A percentile compares a stretch with the other conserved stretches of the same genome.
phyloP scores from a whole-genome alignment of 331 rosid species.

The Malus hybrid region DNA sequence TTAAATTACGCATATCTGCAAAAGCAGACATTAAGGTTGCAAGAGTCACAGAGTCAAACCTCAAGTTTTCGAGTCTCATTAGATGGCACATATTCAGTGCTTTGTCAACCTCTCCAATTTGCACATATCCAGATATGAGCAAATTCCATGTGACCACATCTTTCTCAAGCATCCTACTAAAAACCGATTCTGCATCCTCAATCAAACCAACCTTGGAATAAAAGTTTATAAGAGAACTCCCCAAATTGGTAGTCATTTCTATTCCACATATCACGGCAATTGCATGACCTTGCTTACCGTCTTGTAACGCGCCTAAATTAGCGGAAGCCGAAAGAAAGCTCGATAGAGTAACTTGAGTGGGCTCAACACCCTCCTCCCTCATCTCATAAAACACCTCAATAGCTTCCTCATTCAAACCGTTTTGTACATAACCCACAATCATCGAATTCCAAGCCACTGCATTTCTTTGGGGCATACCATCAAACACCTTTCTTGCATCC shows the following conservation, averaged over 20 bases:
- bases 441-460: conserved; percentile 74
- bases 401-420: conserved; percentile 59
- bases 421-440: conserved; percentile 49
- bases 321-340: conserved; percentile 68
- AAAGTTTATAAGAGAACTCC: conserved; percentile 69
- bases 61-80: conserved; percentile 49
- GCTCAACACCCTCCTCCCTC: conserved; percentile 48
- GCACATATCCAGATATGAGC: conserved; percentile 59
- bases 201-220: conserved; percentile 71
- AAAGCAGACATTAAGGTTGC: conserved; percentile 57
- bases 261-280: conserved; percentile 48
- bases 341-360: conserved; percentile 51
- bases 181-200: conserved; percentile 55
- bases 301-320: conserved; percentile 39
- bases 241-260: conserved; percentile 47
- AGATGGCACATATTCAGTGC: conserved; percentile 41
- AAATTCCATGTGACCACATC: conserved; percentile 82
- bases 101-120: conserved; percentile 45
- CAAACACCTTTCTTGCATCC: conserved; percentile 66
- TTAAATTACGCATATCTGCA: conserved; percentile 42
- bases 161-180: conserved; percentile 38
- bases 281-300: conserved; percentile 77
- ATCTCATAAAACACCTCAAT: conserved; percentile 39
- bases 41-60: conserved; percentile 67
- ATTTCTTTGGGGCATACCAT: conserved; percentile 43